These are phyloP conservation scores for Babesia bovis DNA, from an alignment of 169 alveolate species.

Conservation along the genomic window DNA sequence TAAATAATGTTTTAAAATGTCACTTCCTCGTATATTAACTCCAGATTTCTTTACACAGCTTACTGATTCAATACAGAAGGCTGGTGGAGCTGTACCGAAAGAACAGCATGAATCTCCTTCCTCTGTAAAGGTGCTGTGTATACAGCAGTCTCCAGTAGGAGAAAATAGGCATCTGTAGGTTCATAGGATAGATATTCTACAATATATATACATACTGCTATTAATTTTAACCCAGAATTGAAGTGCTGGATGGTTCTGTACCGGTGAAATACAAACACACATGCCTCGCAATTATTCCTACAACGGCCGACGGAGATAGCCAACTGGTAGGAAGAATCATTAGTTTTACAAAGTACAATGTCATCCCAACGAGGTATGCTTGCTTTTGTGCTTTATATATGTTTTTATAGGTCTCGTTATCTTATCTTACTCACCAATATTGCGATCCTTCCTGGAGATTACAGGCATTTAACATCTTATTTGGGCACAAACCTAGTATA, in stretches of 20 bases:
- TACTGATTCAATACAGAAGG: slow-evolving; percentile 41
- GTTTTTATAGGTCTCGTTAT: slow-evolving; percentile 50
- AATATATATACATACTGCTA: neutral
- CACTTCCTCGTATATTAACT: slow-evolving; percentile 57
- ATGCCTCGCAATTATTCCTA: slow-evolving; percentile 63
- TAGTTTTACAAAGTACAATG: slow-evolving; percentile 59
- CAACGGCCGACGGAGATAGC: slow-evolving; percentile 53
- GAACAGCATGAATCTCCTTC: slow-evolving; percentile 47
- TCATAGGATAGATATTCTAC: neutral
- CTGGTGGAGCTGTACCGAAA: slow-evolving; percentile 42
- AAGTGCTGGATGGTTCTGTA: slow-evolving; percentile 64
- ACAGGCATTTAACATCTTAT: slow-evolving; percentile 44
- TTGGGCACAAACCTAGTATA: slow-evolving; percentile 48
- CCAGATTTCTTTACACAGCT: slow-evolving; percentile 50
- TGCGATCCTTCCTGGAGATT: slow-evolving; percentile 58
- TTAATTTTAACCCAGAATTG: slow-evolving; percentile 28
- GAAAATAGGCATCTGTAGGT: slow-evolving; percentile 65
- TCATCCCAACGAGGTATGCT: slow-evolving; percentile 57
- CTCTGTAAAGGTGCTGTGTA: slow-evolving; percentile 57
- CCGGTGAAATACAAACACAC: slow-evolving; percentile 64
- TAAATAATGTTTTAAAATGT: slow-evolving; percentile 35
- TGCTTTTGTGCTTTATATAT: neutral
- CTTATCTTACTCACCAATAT: slow-evolving; percentile 58
- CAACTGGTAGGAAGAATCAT: slow-evolving; percentile 60
- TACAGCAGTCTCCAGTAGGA: slow-evolving; percentile 61